phyloP scores from a whole-genome alignment of 495 filamentous ascomycete species.

The Trichoderma virens region DNA sequence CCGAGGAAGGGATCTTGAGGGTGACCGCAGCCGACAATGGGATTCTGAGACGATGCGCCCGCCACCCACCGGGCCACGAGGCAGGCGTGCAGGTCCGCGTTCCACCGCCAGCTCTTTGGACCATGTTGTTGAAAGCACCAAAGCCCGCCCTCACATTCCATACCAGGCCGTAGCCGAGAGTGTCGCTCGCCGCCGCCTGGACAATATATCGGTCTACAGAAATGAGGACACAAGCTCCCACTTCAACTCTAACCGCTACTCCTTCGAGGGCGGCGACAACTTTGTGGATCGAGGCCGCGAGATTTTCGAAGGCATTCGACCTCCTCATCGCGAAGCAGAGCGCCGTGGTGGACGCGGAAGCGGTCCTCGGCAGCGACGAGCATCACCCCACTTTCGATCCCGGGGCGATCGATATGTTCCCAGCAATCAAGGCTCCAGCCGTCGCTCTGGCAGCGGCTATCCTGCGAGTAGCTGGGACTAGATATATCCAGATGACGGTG shows the following conservation, averaged over 20 bases:
- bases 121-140: conserved; percentile 18
- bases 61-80: conserved; percentile 34
- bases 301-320: conserved; percentile 49
- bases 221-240: conserved; percentile 37
- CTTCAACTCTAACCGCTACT: conserved; percentile 62
- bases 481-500: too few relatives aligned
- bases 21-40: conserved; percentile 18
- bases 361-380: conserved; percentile 10
- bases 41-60: not conserved
- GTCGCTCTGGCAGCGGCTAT: not conserved
- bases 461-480: too few relatives aligned
- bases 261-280: conserved; percentile 62
- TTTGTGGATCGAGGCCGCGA: conserved; percentile 75
- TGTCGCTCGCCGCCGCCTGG: conserved; percentile 56
- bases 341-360: conserved; percentile 14
- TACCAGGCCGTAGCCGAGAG: conserved; percentile 44
- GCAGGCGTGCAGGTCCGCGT: not conserved
- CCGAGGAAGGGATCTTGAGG: conserved; percentile 14
- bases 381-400: conserved; percentile 9
- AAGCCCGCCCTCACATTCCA: conserved; percentile 27
- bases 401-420: conserved; percentile 1
- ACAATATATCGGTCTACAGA: conserved; percentile 50
- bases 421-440: conserved; percentile 15
- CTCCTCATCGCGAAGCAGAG: conserved; percentile 37
- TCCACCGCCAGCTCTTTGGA: not conserved